These are phyloP conservation scores for Linum lewisii DNA, from an alignment of 345 rosid species.

Conservation along the genomic window DNA sequence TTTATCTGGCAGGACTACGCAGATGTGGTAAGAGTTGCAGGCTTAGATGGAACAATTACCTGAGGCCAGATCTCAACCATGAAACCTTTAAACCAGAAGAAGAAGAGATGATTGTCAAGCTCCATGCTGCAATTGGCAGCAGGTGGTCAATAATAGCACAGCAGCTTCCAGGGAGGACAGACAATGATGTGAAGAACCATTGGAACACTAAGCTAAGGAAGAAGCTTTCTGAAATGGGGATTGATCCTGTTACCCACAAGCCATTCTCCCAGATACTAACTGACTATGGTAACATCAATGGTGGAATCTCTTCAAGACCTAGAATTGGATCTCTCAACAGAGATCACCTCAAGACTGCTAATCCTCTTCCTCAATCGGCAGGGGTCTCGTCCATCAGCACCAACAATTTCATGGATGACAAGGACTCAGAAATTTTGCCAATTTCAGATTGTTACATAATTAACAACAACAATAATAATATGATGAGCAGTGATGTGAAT, in stretches of 20 bases:
- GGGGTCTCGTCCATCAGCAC: constrained; percentile 14
- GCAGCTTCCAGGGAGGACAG: constrained; percentile 86
- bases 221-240: constrained; percentile 87
- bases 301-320: constrained; percentile 24
- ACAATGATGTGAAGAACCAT: constrained; percentile 85
- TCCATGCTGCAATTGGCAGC: constrained; percentile 91
- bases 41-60: constrained; percentile 62
- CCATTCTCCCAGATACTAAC: constrained; percentile 86
- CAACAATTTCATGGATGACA: constrained; percentile 14
- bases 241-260: constrained; percentile 85
- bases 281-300: constrained; percentile 66
- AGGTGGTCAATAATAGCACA: constrained; percentile 94
- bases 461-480: constrained; percentile 4
- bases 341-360: constrained; percentile 28
- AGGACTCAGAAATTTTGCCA: constrained; percentile 14
- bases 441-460: constrained; percentile 15
- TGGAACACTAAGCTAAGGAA: constrained; percentile 89
- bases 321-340: constrained; percentile 39
- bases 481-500: too few relatives aligned
- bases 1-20: constrained; percentile 32
- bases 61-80: constrained; percentile 49
- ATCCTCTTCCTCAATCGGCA: constrained; percentile 2
- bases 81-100: constrained; percentile 71
- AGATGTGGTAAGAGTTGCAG: constrained; percentile 83
- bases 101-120: constrained; percentile 73